Base-by-base conservation (phyloP, 1,284 basidiomycete species). In the Cutaneotrichosporon sp. region DNA sequence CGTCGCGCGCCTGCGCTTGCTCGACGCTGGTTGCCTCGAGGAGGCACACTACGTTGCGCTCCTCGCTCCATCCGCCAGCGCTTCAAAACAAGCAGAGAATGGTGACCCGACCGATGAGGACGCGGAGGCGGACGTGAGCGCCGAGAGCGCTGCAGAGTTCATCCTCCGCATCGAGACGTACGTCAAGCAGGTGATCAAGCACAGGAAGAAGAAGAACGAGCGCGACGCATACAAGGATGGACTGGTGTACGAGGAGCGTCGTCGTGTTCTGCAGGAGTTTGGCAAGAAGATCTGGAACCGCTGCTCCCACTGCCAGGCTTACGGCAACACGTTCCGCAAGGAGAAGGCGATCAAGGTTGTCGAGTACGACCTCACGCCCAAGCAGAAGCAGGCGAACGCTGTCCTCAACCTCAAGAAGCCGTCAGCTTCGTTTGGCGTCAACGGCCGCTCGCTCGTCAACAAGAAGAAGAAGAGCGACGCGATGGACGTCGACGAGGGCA, bases 291-390 rank as follows among this genome's bases (percentile, higher is more conserved):
- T 83, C 30, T 86, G 89, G 68, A 60, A 53, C 88, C 86, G 74
- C 73, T 99, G 96, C 77, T 80, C 82, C 1, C 85, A 85, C 64
- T 99, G 96, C 81, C 83, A 83, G 64, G 92, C 90, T 90, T 95
- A 80, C 83, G 91, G 88, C 40, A 30, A 52, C 55, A 62, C 60
- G 0, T 91, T 92, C 80, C 89, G 95, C 65, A 97, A 95, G 78
- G 97, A 99, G 76, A 93, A 92, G 1, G 86, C 91, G 75, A 91
- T 92, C 65, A 98, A 97, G 82, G 87, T 99, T 68, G 90, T 98
- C 76, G 95, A 98, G 81, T 91, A 91, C 73, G 93, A 94, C 72
- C 85, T 98, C 34, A 84, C 90, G 1, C 63, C 80, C 7, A 96
- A 94, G 80, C 90, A 95, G 75, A 91, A 90, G 78, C 83, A 81